phyloP scores from a whole-genome alignment of 202 grass and related monocot species.

The Brachypodium distachyon region DNA sequence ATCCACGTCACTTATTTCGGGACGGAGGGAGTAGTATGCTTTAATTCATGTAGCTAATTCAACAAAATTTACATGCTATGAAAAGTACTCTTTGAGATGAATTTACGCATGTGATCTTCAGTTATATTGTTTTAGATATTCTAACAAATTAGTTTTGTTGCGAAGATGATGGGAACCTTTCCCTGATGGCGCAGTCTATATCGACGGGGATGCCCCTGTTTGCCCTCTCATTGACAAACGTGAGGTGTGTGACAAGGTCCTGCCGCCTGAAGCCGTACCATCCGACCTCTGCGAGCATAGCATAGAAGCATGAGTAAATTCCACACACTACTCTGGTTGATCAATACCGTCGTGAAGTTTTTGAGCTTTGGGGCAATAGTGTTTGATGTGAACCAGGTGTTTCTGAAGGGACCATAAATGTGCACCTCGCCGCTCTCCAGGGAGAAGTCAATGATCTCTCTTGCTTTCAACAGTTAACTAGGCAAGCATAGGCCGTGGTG shows the following conservation, averaged over 20 bases:
- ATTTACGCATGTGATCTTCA: too few species aligned
- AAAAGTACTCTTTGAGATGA: too few species aligned
- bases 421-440: conserved; percentile 8
- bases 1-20: too few species aligned
- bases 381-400: conserved; percentile 20
- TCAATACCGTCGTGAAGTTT: neutral
- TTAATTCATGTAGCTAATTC: too few species aligned
- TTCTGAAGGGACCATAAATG: neutral
- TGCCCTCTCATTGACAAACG: conserved; percentile 4
- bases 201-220: conserved; percentile 6
- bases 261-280: conserved; percentile 33
- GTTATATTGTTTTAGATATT: too few species aligned
- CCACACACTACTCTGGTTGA: neutral
- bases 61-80: too few species aligned
- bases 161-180: too few species aligned
- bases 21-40: too few species aligned
- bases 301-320: conserved; percentile 20
- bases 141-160: too few species aligned
- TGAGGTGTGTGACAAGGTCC: conserved; percentile 2
- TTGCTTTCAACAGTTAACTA: fast-evolving
- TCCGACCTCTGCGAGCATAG: conserved; percentile 26
- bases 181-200: conserved; percentile 53
- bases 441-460: conserved; percentile 23
- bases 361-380: conserved; percentile 27
- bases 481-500: conserved; percentile 12